These are phyloP conservation scores for Fusarium miscanthi DNA, from an alignment of 2,329 filamentous ascomycete species.

Conservation along the genomic window DNA sequence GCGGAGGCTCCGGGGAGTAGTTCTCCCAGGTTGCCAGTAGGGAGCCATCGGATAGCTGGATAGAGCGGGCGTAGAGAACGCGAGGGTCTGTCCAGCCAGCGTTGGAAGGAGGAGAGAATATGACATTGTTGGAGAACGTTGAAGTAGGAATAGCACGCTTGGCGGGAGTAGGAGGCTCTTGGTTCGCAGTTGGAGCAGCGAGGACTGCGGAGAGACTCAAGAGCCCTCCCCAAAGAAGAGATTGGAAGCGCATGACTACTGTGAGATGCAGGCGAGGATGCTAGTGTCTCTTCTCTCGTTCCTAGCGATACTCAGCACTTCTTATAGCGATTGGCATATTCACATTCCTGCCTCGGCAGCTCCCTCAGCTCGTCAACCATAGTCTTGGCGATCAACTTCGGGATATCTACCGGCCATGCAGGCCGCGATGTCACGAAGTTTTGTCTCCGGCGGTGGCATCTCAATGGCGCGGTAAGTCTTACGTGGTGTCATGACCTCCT, in stretches of 20 bases:
- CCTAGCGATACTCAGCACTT: background rate
- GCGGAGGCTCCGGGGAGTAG: slow-evolving; percentile 66
- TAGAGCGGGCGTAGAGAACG: slow-evolving; percentile 58
- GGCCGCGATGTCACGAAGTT: background rate
- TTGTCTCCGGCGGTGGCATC: background rate
- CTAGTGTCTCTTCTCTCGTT: background rate
- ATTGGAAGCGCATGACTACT: slow-evolving; percentile 22
- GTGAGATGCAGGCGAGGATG: background rate
- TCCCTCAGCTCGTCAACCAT: background rate
- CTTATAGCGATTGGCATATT: background rate
- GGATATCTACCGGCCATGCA: slow-evolving; percentile 14
- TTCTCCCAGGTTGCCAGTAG: slow-evolving; percentile 67
- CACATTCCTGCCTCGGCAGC: slow-evolving; percentile 4
- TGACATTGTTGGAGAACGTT: slow-evolving; percentile 46
- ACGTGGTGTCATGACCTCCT: slow-evolving; percentile 10
- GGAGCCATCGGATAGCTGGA: slow-evolving; percentile 58
- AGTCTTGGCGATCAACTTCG: slow-evolving; percentile 12
- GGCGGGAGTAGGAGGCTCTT: slow-evolving; percentile 8
- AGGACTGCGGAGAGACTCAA: slow-evolving; percentile 30
- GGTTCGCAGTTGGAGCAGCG: slow-evolving; percentile 38
- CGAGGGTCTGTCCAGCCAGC: slow-evolving; percentile 54
- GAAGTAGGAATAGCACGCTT: slow-evolving; percentile 31
- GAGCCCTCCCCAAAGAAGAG: slow-evolving; percentile 30
- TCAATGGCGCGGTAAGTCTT: slow-evolving; percentile 21
- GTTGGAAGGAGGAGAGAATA: slow-evolving; percentile 54